A percentile compares a stretch with the other conserved stretches of the same genome.
Evolutionary conservation across 2,329 filamentous ascomycete species (phyloP).

Genomic region (Tolypocladium guangdongense): DNA sequence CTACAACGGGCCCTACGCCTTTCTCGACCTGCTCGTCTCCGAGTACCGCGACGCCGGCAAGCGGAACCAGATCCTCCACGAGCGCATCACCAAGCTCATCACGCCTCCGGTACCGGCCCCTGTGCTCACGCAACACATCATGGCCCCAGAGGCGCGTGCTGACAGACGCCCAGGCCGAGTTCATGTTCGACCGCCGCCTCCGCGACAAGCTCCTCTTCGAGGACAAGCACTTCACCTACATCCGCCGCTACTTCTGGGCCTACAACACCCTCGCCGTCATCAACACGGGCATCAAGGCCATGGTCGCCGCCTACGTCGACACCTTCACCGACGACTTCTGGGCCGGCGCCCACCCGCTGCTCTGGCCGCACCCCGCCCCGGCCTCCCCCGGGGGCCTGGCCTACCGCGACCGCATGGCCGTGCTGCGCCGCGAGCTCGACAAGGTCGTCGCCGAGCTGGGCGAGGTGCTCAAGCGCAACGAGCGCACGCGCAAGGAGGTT

Average conservation of each 20-base stretch:
- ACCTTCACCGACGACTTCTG: slow-evolving; percentile 49
- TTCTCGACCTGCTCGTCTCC: slow-evolving; percentile 44
- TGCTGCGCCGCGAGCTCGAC: slow-evolving; percentile 36
- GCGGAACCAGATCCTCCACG: slow-evolving; percentile 45
- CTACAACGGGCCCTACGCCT: slow-evolving; percentile 50
- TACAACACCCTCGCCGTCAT: slow-evolving; percentile 50
- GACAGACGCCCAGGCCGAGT: slow-evolving; percentile 26
- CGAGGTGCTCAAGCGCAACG: slow-evolving; percentile 37
- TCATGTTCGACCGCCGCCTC: slow-evolving; percentile 46
- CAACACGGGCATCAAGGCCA: slow-evolving; percentile 47
- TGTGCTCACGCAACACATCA: not conserved
- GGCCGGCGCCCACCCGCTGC: slow-evolving; percentile 39
- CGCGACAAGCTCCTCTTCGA: slow-evolving; percentile 50
- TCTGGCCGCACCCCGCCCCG: slow-evolving; percentile 43
- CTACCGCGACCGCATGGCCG: slow-evolving; percentile 37
- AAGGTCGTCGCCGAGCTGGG: slow-evolving; percentile 38
- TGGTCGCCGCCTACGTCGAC: slow-evolving; percentile 44
- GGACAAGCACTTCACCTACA: slow-evolving; percentile 49
- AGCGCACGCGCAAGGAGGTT: slow-evolving; percentile 43
- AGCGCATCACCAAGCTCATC: slow-evolving; percentile 45
- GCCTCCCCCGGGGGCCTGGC: slow-evolving; percentile 30
- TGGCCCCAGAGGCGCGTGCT: too few species aligned
- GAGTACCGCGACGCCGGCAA: slow-evolving; percentile 52
- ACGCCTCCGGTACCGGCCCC: slow-evolving; percentile 36
- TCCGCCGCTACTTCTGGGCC: slow-evolving; percentile 51